A percentile compares a stretch with the other conserved stretches of the same genome.
Evolutionary conservation across 768 basidiomycete species (phyloP).

Genomic region (Leccinum sublutescens): DNA sequence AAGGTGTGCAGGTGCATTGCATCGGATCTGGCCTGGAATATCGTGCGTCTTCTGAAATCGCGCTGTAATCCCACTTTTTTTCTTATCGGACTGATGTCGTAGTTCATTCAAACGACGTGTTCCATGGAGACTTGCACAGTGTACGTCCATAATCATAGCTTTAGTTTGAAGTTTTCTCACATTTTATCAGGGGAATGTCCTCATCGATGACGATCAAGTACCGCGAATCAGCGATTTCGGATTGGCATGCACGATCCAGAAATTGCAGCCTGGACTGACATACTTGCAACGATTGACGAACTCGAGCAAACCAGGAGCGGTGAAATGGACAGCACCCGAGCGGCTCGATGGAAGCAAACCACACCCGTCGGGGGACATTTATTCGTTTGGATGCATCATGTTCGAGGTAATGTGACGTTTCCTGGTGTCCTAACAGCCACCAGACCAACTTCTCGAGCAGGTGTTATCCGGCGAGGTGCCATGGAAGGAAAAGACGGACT

Average conservation of each 20-base stretch:
- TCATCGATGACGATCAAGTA: not conserved
- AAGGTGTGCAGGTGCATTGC: not conserved
- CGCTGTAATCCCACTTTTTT: not conserved
- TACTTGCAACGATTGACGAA: not conserved
- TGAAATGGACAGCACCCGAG: slow-evolving; percentile 4
- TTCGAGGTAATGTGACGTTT: not conserved
- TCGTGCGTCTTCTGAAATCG: not conserved
- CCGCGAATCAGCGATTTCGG: slow-evolving; percentile 1
- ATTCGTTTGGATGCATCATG: slow-evolving; percentile 4
- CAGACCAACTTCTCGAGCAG: not conserved
- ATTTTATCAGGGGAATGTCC: not conserved
- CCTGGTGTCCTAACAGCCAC: not conserved
- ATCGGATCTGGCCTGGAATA: not conserved
- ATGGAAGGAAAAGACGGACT: slow-evolving; percentile 2
- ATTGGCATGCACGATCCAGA: not conserved
- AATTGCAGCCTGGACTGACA: not conserved
- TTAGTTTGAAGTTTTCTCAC: not conserved
- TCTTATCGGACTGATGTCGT: not conserved
- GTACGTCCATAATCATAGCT: not conserved
- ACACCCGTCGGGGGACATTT: not conserved
- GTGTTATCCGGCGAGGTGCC: slow-evolving; percentile 7
- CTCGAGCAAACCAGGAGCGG: not conserved
- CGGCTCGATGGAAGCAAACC: slow-evolving; percentile 1
- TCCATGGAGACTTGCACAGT: not conserved
- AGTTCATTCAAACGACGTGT: not conserved